Evolutionary conservation across 129 eudicot genomes (phyloP).

Genomic region (Artemisia argyi): DNA sequence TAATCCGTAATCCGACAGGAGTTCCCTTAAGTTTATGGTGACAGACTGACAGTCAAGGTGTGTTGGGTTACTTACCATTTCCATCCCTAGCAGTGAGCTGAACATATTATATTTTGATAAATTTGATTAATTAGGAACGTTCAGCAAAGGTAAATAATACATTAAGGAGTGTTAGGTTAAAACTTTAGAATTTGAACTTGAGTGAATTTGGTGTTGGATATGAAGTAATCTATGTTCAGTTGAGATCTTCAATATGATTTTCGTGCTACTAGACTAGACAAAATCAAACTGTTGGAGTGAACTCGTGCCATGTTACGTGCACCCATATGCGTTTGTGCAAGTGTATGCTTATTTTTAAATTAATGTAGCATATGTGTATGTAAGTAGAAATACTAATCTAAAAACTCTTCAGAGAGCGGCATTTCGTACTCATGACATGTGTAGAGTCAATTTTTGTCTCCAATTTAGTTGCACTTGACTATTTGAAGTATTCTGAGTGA

Average conservation of each 20-base stretch:
- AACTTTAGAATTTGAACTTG: no score
- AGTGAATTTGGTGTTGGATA: no score
- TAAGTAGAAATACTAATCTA: conserved; percentile 9
- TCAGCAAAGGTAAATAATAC: no score
- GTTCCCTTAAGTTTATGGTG: no score
- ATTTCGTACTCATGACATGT: neutral
- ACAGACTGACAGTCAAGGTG: no score
- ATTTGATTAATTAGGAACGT: no score
- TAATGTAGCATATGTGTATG: neutral
- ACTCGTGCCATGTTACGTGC: conserved; percentile 2
- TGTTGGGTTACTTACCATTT: no score
- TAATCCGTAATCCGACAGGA: no score
- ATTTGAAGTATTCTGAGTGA: conserved; percentile 1
- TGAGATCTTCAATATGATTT: neutral
- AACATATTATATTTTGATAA: no score
- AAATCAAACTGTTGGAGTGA: neutral
- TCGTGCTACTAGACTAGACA: neutral
- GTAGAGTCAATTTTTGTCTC: neutral
- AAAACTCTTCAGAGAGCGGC: neutral
- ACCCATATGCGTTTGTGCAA: neutral
- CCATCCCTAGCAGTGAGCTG: no score
- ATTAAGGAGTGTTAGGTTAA: no score
- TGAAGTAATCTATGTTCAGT: no score
- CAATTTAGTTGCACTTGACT: neutral
- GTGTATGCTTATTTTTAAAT: neutral